Evolutionary conservation across 1,139 yeast genomes (phyloP).

Genomic region (Sugiyamaella pinicola): DNA sequence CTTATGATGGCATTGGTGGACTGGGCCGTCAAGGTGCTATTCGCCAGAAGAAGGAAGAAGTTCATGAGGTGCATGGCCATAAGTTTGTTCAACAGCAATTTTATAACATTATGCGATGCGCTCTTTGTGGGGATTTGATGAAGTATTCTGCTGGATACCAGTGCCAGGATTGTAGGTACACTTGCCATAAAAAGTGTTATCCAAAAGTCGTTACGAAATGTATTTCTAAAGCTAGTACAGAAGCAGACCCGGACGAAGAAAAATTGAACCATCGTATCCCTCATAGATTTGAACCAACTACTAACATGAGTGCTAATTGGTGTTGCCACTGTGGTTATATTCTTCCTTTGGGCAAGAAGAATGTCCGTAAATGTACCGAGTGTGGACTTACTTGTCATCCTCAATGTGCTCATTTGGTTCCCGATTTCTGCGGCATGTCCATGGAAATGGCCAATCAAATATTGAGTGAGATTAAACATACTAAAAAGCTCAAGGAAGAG

Average conservation of each 20-base stretch:
- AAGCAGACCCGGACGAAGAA: slow-evolving; percentile 81
- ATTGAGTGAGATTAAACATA: slow-evolving; percentile 77
- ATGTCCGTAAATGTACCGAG: slow-evolving; percentile 91
- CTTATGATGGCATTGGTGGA: slow-evolving; percentile 59
- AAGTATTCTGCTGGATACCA: slow-evolving; percentile 88
- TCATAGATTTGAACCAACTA: slow-evolving; percentile 86
- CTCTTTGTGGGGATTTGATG: slow-evolving; percentile 92
- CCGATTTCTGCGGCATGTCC: slow-evolving; percentile 98
- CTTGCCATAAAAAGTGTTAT: slow-evolving; percentile 94
- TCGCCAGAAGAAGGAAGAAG: slow-evolving; percentile 91
- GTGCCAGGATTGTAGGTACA: slow-evolving; percentile 92
- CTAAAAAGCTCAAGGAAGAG: slow-evolving; percentile 53
- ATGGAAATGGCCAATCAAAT: slow-evolving; percentile 96
- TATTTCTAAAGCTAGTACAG: slow-evolving; percentile 87
- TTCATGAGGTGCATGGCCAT: slow-evolving; percentile 95
- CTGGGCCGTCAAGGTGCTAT: slow-evolving; percentile 98
- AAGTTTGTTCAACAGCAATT: slow-evolving; percentile 94
- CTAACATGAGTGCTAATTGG: slow-evolving; percentile 97
- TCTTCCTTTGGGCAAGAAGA: slow-evolving; percentile 91
- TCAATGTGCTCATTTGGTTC: slow-evolving; percentile 89
- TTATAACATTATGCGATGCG: slow-evolving; percentile 95
- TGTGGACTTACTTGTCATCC: slow-evolving; percentile 96
- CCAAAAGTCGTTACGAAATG: slow-evolving; percentile 94
- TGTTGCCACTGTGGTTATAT: slow-evolving; percentile 98
- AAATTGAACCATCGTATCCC: slow-evolving; percentile 95